A percentile compares a stretch with the other conserved stretches of the same genome.
phyloP scores from a whole-genome alignment of 2,329 filamentous ascomycete genomes.

The Nemania serpens region DNA sequence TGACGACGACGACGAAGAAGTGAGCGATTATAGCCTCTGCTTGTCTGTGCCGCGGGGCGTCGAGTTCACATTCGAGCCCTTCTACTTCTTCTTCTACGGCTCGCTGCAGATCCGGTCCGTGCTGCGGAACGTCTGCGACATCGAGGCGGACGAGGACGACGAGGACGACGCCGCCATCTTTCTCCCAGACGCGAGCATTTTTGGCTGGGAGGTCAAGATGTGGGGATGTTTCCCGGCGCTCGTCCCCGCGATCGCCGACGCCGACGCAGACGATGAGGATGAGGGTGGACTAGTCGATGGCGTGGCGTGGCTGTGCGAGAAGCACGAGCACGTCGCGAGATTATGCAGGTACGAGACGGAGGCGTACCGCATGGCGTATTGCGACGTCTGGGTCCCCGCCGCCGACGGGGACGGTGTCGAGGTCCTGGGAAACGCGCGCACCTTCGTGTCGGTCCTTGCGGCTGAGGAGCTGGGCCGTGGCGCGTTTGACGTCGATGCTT shows the following conservation, averaged over 20 bases:
- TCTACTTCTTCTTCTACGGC: constrained; percentile 40
- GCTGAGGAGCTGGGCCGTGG: constrained; percentile 21
- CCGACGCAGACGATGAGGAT: neutral
- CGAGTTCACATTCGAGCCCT: constrained; percentile 30
- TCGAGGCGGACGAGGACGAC: neutral
- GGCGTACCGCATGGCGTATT: constrained; percentile 30
- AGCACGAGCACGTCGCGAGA: constrained; percentile 14
- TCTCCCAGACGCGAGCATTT: constrained; percentile 21
- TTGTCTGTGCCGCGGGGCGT: too few species aligned
- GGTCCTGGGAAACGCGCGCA: constrained; percentile 27
- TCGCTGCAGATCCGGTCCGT: constrained; percentile 27
- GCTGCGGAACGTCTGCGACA: neutral
- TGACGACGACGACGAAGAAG: too few species aligned
- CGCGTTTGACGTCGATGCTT: constrained; percentile 15
- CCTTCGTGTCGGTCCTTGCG: constrained; percentile 23
- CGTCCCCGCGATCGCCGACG: constrained; percentile 19
- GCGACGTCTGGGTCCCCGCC: constrained; percentile 16
- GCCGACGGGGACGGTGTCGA: neutral
- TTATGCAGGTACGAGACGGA: constrained; percentile 26
- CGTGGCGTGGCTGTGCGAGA: constrained; percentile 32
- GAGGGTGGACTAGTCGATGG: constrained; percentile 15
- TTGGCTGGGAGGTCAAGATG: constrained; percentile 29
- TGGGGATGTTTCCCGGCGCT: constrained; percentile 32
- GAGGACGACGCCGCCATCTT: neutral
- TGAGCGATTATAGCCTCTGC: too few species aligned